Evolutionary conservation across 2,329 filamentous ascomycete genomes (phyloP), one percentile per base, ranked within the genome.

Genomic region (Clarireedia hainanense): DNA sequence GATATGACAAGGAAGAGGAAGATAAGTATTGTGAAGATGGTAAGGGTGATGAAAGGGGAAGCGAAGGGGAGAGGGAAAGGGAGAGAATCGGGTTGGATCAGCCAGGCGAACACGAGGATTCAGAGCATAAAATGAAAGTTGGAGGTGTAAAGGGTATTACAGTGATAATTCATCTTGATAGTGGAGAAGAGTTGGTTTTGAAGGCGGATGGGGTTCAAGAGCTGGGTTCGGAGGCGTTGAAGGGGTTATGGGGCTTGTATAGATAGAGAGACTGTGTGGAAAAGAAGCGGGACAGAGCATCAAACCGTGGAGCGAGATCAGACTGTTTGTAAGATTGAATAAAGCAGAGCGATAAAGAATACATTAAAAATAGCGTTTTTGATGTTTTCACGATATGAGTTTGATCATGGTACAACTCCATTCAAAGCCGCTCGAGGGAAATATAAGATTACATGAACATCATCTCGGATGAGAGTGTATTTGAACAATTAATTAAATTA

Each of bases 121-220:
- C 15, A 15, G 15, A 48, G 30, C 14, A 6, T 6, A 49, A 34
- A 36, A n/a, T 15, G 50, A 24, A 36, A 15, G 34, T 15, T 6
- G 17, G 20, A 5, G 17, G n/a, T 6, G 57, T 67, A 15, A 52
- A 50, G 26, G 63, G 65, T 2, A 46, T 68, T 34, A 67, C 63
- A 3, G 51, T 68, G 48, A 39, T 61, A 9, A 24, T 68, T 42
- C 63, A 66, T 51, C 39, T 66, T 23, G 52, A 58, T 1, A 56
- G 49, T 3, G 53, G 55, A n/a, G 59, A 63, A 17, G 62, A 68
- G 50, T 57, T 67, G 55, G 54, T 66, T 40, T 43, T 64, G n/a
- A 61, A 54, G 47, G n/a, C 34, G 12, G 17, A 50, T 47, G 23
- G 10, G 34, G 14, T 43, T 43, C 5, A 5, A 12, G 40, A 23